Conservation (phyloP, 305 asterid genomes). For the Fraxinus angustifolia region DNA sequence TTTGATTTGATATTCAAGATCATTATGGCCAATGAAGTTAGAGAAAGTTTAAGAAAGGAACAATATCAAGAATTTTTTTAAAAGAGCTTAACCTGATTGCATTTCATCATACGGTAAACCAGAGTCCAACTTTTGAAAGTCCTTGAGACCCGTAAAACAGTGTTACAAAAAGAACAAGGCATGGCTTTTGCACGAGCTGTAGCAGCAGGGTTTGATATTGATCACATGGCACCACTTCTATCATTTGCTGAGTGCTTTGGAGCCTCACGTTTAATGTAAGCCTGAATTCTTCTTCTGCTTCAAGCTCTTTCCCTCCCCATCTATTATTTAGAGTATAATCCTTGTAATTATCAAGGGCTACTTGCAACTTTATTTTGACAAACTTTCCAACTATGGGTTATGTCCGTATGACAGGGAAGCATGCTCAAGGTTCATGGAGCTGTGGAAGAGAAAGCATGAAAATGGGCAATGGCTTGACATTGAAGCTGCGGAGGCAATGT, state of each 20-base stretch:
- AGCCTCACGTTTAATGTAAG: conserved; percentile 76
- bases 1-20: conserved; percentile 6
- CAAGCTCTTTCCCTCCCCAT: neutral
- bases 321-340: conserved; percentile 1
- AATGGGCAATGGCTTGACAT: conserved; percentile 83
- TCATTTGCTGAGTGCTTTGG: conserved; percentile 87
- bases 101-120: conserved; percentile 26
- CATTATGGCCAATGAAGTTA: neutral
- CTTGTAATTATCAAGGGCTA: neutral
- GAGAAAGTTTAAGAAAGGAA: conserved; percentile 2
- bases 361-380: neutral
- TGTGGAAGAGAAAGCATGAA: conserved; percentile 88
- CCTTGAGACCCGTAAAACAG: conserved; percentile 70
- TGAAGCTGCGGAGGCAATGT: conserved; percentile 64
- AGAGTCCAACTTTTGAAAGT: conserved; percentile 90
- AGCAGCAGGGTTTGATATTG: conserved; percentile 91
- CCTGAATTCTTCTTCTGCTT: conserved; percentile 11
- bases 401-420: conserved; percentile 63
- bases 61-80: neutral
- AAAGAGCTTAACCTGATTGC: conserved; percentile 13
- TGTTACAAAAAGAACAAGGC: conserved; percentile 80
- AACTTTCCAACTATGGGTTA: conserved; percentile 1
- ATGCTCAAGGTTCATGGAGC: conserved; percentile 63
- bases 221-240: conserved; percentile 56
- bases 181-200: conserved; percentile 99